Evolutionary conservation across 225 moss, liverwort and hornwort genomes (phyloP), one percentile per base, ranked within the genome.

Genomic region (Rhytidiadelphus loreus): DNA sequence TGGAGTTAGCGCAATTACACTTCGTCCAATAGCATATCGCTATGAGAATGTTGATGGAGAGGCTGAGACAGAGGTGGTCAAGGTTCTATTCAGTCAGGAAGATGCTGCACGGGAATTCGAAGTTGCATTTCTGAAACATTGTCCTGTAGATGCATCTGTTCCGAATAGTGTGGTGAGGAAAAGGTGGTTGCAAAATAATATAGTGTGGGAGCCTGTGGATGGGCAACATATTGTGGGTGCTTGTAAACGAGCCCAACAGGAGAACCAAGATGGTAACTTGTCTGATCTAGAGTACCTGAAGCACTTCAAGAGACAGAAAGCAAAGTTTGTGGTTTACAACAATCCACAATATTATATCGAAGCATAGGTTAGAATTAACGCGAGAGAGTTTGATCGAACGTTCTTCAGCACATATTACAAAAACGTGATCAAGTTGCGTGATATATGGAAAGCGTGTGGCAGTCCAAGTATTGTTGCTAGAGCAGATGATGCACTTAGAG

Each of bases 241-340:
- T 37, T 69, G 39, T 20, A 69, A 69, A n/a, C 22, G 8, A 39
- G 69, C n/a, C 6, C 11, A 69, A 39, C 2, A 7, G 1, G n/a
- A 37, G 22, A 5, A 22, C 0, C 6, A 11, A 2, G 39, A 69
- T 0, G 39, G 22, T 0, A 39, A 12, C 3, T 39, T 69, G 22
- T 12, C 4, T 0, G 37, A 69, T 0, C 12, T 23, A 2, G 1
- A 69, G 1, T 69, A n/a, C 11, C 2, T 9, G 0, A 21, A 8
- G 6, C 22, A 1, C 0, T 69, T 69, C 11, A 4, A 8, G 11
- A 3, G 10, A 46, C 9, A 9, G 46, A 46, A 46, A 46, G 46
- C 46, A 9, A 46, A 46, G 46, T 46, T 46, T 46, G 46, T 46
- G 46, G 46, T 46, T 7, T 46, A 46, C 46, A 46, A 46, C 46